Evolutionary conservation across 768 basidiomycete genomes (phyloP).

Genomic region (Russula emetica): DNA sequence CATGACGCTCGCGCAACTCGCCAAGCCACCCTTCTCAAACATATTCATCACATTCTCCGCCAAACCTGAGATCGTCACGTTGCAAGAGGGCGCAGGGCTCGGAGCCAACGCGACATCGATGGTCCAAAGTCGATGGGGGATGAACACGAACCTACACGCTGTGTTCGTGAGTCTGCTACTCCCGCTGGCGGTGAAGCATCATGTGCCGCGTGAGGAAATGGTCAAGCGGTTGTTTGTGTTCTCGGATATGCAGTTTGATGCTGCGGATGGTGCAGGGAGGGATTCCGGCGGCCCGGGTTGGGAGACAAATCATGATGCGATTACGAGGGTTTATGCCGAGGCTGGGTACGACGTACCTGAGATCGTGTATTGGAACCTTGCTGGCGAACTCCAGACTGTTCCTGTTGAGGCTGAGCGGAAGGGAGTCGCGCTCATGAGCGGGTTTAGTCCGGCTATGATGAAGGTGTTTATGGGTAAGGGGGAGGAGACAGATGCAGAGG

Average conservation of each 20-base stretch:
- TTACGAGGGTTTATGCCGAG: slow-evolving; percentile 49
- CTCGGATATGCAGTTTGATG: slow-evolving; percentile 76
- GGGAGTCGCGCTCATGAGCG: slow-evolving; percentile 67
- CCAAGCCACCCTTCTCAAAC: slow-evolving; percentile 59
- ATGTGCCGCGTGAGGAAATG: slow-evolving; percentile 65
- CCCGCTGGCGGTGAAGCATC: slow-evolving; percentile 52
- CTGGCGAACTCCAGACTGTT: slow-evolving; percentile 33
- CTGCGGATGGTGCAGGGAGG: slow-evolving; percentile 5
- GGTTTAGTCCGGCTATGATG: slow-evolving; percentile 64
- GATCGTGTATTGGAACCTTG: slow-evolving; percentile 70
- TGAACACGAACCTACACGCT: slow-evolving; percentile 59
- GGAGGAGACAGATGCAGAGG: slow-evolving; percentile 34
- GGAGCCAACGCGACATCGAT: slow-evolving; percentile 40
- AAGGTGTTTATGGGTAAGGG: slow-evolving; percentile 66
- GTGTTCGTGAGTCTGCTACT: slow-evolving; percentile 62
- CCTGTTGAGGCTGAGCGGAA: slow-evolving; percentile 50
- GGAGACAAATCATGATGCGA: slow-evolving; percentile 59
- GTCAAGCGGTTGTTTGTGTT: slow-evolving; percentile 73
- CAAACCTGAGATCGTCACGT: slow-evolving; percentile 44
- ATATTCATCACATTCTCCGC: slow-evolving; percentile 67
- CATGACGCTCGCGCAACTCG: slow-evolving; percentile 51
- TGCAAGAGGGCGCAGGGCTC: slow-evolving; percentile 45
- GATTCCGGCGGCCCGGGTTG: slow-evolving; percentile 37
- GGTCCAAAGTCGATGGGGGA: slow-evolving; percentile 41
- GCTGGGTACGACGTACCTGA: slow-evolving; percentile 71